Percentiles rank a stretch among this genome's conserved stretches.
Evolutionary conservation across 2,329 filamentous ascomycete genomes (phyloP).

Genomic region (Penicillium sp.): DNA sequence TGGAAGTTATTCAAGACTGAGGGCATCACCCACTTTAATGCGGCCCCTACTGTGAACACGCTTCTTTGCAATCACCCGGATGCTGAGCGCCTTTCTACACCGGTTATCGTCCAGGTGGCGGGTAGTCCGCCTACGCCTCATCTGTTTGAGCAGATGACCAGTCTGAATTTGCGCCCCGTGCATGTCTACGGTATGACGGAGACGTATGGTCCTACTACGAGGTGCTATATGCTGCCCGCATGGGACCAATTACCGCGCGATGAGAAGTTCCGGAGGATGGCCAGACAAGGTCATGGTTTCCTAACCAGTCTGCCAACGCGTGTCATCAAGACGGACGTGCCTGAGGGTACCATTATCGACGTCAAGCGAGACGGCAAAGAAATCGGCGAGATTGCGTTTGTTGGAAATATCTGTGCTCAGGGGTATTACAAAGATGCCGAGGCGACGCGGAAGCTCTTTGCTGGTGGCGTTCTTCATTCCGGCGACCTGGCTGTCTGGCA

Average conservation of each 20-base stretch:
- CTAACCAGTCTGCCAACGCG: conserved; percentile 71
- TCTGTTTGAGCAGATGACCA: conserved; percentile 86
- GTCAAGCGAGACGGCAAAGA: conserved; percentile 66
- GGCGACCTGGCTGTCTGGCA: conserved; percentile 93
- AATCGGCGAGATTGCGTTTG: conserved; percentile 76
- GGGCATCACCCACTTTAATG: conserved; percentile 86
- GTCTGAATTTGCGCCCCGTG: conserved; percentile 75
- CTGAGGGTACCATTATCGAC: conserved; percentile 57
- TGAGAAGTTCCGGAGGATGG: conserved; percentile 83
- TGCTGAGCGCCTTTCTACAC: conserved; percentile 58
- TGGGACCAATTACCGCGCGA: conserved; percentile 68
- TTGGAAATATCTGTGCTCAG: conserved; percentile 82
- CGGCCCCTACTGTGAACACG: conserved; percentile 92
- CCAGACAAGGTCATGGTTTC: conserved; percentile 85
- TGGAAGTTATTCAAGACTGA: conserved; percentile 83
- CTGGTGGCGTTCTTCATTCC: conserved; percentile 75
- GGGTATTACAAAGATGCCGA: conserved; percentile 86
- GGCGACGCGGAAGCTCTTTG: conserved; percentile 78
- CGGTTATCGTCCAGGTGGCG: conserved; percentile 81
- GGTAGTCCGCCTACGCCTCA: conserved; percentile 81
- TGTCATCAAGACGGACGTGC: conserved; percentile 69
- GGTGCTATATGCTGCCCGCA: conserved; percentile 74
- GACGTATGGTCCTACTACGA: conserved; percentile 92
- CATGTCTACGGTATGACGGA: conserved; percentile 85
- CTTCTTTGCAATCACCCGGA: conserved; percentile 75